Evolutionary conservation across 2,329 filamentous ascomycete genomes (phyloP).

Genomic region (Rasamsonia emersonii): DNA sequence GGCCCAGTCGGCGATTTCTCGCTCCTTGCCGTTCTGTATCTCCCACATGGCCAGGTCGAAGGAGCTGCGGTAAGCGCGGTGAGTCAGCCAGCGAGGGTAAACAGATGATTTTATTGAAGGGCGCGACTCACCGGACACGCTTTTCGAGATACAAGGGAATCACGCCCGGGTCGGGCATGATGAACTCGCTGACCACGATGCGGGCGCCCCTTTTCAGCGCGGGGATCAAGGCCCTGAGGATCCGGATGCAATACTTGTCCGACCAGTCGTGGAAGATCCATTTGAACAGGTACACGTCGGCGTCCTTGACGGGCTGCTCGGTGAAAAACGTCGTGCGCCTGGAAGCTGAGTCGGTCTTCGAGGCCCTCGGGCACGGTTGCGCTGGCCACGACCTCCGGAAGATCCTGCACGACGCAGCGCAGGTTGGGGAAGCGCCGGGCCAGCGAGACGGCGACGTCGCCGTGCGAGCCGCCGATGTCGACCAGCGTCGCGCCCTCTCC

Average conservation of each 20-base stretch:
- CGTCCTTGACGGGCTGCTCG: slow-evolving; percentile 12
- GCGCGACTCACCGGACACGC: slow-evolving; percentile 3
- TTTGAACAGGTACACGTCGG: slow-evolving; percentile 16
- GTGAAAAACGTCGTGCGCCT: slow-evolving; percentile 18
- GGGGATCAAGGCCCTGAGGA: slow-evolving; percentile 14
- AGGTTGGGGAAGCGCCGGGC: slow-evolving; percentile 44
- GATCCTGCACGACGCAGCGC: slow-evolving; percentile 46
- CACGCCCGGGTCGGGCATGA: slow-evolving; percentile 13
- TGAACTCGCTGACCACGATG: slow-evolving; percentile 17
- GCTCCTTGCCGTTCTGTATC: slow-evolving; percentile 23
- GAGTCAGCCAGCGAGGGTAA: slow-evolving; percentile 3
- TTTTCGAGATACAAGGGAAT: slow-evolving; percentile 9
- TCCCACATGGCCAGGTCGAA: slow-evolving; percentile 21
- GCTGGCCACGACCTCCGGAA: slow-evolving; percentile 26
- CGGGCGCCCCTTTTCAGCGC: slow-evolving; percentile 11
- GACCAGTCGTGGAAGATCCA: slow-evolving; percentile 18
- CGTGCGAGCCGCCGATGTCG: slow-evolving; percentile 44
- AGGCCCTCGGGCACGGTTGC: slow-evolving; percentile 2
- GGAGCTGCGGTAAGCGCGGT: slow-evolving; percentile 15
- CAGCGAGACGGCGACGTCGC: slow-evolving; percentile 48
- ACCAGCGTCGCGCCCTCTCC: slow-evolving; percentile 1
- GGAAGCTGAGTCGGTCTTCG: slow-evolving; percentile 11
- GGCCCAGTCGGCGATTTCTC: slow-evolving; percentile 20
- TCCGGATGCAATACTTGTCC: slow-evolving; percentile 13
- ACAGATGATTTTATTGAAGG: background rate